A percentile compares a stretch with the other conserved stretches of the same genome.
These are phyloP conservation scores for Solanum lignicaule DNA, from an alignment of 257 asterid species.

Conservation along the genomic window DNA sequence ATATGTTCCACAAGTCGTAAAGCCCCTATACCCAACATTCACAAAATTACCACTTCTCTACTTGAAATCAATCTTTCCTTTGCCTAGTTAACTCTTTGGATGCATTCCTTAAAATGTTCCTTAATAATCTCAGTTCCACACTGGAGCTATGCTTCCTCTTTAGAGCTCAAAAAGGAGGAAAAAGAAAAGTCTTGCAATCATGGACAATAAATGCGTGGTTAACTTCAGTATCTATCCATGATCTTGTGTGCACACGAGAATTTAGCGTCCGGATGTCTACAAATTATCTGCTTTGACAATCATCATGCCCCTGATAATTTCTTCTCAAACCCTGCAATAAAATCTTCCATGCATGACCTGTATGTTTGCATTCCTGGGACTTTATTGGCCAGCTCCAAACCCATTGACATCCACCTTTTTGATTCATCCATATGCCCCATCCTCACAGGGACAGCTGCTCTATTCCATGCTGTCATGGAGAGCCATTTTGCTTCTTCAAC, in stretches of 20 bases:
- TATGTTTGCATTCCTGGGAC: slow-evolving; percentile 67
- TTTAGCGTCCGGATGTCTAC: slow-evolving; percentile 12
- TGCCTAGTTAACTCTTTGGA: background rate
- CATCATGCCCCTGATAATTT: slow-evolving; percentile 15
- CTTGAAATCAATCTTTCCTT: background rate
- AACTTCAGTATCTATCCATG: background rate
- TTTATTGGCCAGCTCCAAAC: slow-evolving; percentile 66
- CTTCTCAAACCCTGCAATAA: slow-evolving; percentile 48
- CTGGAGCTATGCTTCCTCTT: background rate
- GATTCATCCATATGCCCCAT: slow-evolving; percentile 59
- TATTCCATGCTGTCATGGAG: slow-evolving; percentile 91
- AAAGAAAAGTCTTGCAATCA: background rate
- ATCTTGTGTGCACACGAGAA: background rate
- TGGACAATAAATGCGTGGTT: background rate
- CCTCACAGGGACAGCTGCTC: slow-evolving; percentile 78
- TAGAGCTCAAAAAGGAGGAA: background rate
- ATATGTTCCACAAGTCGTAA: background rate
- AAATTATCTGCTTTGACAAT: slow-evolving; percentile 16
- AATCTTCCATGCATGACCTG: slow-evolving; percentile 81
- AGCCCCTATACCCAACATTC: background rate
- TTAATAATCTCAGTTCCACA: background rate
- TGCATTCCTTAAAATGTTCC: background rate
- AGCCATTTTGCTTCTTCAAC: slow-evolving; percentile 91
- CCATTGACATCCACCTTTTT: slow-evolving; percentile 81
- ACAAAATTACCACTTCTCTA: background rate